Percentiles rank a stretch among this genome's conserved stretches.
These are phyloP conservation scores for Leptomonas pyrrhocoris DNA, from an alignment of 208 protist genomes.

Conservation along the genomic window DNA sequence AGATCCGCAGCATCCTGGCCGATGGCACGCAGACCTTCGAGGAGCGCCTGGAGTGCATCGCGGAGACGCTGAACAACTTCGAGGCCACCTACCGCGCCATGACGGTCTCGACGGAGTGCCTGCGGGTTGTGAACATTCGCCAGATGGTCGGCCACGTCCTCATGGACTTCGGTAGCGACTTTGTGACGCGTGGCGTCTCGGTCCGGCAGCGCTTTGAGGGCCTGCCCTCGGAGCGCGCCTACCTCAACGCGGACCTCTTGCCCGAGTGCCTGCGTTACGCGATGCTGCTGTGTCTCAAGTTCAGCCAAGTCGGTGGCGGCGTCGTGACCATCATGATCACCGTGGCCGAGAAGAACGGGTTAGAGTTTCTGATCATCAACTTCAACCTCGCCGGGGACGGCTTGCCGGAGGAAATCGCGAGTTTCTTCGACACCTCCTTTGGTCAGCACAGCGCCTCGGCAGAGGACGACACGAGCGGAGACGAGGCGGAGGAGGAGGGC, in stretches of 20 bases:
- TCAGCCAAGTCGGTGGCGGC: slow-evolving; percentile 25
- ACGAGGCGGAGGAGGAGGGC: slow-evolving; percentile 8
- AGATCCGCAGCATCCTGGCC: slow-evolving; percentile 61
- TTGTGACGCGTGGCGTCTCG: slow-evolving; percentile 54
- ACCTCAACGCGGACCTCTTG: slow-evolving; percentile 68
- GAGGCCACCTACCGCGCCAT: slow-evolving; percentile 74
- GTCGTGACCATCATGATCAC: slow-evolving; percentile 68
- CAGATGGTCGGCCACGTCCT: slow-evolving; percentile 85
- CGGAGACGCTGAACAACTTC: slow-evolving; percentile 66
- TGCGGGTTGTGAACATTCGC: slow-evolving; percentile 80
- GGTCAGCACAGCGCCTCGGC: slow-evolving; percentile 17
- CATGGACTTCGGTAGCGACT: slow-evolving; percentile 84
- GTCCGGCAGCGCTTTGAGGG: slow-evolving; percentile 80
- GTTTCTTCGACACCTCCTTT: slow-evolving; percentile 42
- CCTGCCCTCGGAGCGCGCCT: slow-evolving; percentile 62
- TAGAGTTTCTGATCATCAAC: slow-evolving; percentile 87
- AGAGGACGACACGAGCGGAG: slow-evolving; percentile 12
- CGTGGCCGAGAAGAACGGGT: slow-evolving; percentile 62
- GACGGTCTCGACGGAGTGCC: slow-evolving; percentile 68
- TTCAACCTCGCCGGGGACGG: slow-evolving; percentile 69
- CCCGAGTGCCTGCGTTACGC: slow-evolving; percentile 80
- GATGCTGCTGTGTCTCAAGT: slow-evolving; percentile 54
- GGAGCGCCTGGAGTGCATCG: slow-evolving; percentile 60
- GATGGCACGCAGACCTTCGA: slow-evolving; percentile 57
- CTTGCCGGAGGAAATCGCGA: slow-evolving; percentile 50